Conservation (phyloP, 2,329 filamentous ascomycete species). For the Monilinia polystroma region DNA sequence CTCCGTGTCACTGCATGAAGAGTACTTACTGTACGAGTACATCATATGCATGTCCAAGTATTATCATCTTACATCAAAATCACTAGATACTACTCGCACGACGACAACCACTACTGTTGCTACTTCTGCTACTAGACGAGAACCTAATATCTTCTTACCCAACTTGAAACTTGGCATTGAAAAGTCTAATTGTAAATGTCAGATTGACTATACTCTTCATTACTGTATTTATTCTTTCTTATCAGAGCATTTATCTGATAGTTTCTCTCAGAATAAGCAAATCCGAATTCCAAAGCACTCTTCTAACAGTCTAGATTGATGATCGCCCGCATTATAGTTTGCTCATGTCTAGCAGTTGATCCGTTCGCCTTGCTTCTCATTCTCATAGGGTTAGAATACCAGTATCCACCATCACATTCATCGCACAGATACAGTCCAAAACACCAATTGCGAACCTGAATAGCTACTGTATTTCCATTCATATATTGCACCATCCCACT, state of each 20-base stretch:
- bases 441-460: not conserved
- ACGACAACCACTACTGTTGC: too few species aligned
- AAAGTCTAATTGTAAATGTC: constrained; percentile 1
- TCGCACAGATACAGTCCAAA: not conserved
- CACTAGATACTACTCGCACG: not conserved
- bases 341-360: not conserved
- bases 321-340: not conserved
- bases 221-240: not conserved
- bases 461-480: not conserved
- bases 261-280: not conserved
- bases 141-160: not conserved
- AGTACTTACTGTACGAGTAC: not conserved
- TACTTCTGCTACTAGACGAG: not conserved
- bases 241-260: not conserved
- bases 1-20: not conserved
- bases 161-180: not conserved
- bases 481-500: not conserved
- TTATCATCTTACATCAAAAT: not conserved
- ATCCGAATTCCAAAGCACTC: not conserved
- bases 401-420: not conserved
- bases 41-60: too few species aligned
- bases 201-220: not conserved
- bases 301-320: not conserved
- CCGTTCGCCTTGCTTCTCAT: not conserved
- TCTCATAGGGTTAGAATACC: not conserved